Base-by-base conservation (phyloP, 805 yeast genomes). In the Yarrowia deformans region DNA sequence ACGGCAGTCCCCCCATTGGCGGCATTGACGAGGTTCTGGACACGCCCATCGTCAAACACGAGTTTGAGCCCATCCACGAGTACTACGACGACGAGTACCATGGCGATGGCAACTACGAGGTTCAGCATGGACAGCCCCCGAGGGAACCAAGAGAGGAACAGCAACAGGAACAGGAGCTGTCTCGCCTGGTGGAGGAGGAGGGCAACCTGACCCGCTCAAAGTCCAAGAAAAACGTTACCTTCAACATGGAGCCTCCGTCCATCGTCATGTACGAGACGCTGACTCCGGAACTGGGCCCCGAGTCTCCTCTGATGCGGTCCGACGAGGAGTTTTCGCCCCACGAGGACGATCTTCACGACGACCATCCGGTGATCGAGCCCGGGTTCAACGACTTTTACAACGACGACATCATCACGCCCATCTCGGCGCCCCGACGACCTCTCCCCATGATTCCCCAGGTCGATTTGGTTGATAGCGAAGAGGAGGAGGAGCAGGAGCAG, bases 181-280 rank as follows among this genome's bases (percentile, higher is more conserved):
- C 63, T 2, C 35, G 39, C 1, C 16, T 56, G 39, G 63, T 60
- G 12, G 42, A 35, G 9, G 66, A 60, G 42, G 66, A 60, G 8
- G 66, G 42, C 23, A 56, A 56, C 18, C 42, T 60, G 42, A 45
- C 66, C 18, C 66, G 68, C 9, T 63, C 68, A 34, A 63, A 63
- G 48, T 63, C 68, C 48, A 63, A 63, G 48, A 63, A 63, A 18
- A 63, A 63, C 39, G 68, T 63, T 9, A 48, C 68, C 8, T 63
- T 63, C 56, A 48, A 63, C 68, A 63, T 48, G 55, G 68, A 63
- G 39, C 68, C 68, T 4, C 68, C 68, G 32, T 48, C 55, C n/a
- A 40, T 63, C 12, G 68, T 63, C 45, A 49, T 39, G 45, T 63
- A 63, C 50, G 68, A 63, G 46, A 37, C 56, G 13, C 56, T 63